Conservation (phyloP, 176 grass and related monocot species). For the Thalia dealbata region DNA sequence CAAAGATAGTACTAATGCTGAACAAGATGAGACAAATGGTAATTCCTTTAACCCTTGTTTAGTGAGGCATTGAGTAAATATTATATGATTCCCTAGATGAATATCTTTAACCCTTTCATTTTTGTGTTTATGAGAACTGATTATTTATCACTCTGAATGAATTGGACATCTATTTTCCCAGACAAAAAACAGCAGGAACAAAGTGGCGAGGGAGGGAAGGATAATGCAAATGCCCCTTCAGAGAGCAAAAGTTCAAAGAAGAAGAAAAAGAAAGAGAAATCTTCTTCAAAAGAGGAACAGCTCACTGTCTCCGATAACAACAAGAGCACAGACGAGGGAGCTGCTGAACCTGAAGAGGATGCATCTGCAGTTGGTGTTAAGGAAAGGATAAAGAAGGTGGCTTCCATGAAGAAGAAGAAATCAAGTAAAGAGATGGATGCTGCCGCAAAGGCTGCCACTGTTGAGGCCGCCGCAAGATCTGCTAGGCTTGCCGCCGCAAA, state of each 20-base stretch:
- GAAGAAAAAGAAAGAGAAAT: constrained; percentile 9
- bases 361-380: constrained; percentile 63
- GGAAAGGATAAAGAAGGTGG: constrained; percentile 93
- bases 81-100: neutral
- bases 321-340: constrained; percentile 18
- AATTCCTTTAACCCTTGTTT: neutral
- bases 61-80: neutral
- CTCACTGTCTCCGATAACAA: constrained; percentile 37
- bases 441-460: constrained; percentile 63
- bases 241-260: constrained; percentile 4
- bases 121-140: neutral
- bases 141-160: neutral
- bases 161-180: neutral
- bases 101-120: neutral
- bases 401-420: constrained; percentile 93
- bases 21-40: constrained; percentile 34
- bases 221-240: neutral
- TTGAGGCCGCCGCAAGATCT: constrained; percentile 76
- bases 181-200: constrained; percentile 2
- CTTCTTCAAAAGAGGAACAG: constrained; percentile 20
- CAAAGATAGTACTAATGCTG: constrained; percentile 29
- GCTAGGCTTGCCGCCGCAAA: constrained; percentile 77
- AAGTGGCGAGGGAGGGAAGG: neutral
- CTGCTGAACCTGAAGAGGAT: constrained; percentile 45
- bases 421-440: constrained; percentile 67